Evolutionary conservation across 176 grass and related monocot species (phyloP).

Genomic region (Puya raimondii): DNA sequence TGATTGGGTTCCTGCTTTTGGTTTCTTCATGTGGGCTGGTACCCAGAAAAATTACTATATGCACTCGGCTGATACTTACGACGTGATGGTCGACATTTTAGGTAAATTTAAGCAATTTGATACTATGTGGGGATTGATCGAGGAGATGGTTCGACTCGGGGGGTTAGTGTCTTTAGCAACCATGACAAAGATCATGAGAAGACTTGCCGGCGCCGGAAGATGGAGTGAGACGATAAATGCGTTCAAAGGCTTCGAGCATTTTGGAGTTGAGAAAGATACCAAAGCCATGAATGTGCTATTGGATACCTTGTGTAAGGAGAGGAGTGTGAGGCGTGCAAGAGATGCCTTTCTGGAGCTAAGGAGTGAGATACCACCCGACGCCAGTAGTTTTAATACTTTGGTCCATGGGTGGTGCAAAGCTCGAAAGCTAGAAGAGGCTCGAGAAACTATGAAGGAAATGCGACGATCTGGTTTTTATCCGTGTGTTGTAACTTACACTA

Average conservation of each 20-base stretch:
- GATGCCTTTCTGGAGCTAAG: conserved; percentile 48
- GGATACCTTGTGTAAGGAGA: conserved; percentile 78
- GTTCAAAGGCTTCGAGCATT: conserved; percentile 41
- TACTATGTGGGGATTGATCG: conserved; percentile 65
- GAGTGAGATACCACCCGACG: conserved; percentile 37
- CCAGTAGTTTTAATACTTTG: conserved; percentile 60
- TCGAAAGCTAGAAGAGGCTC: conserved; percentile 45
- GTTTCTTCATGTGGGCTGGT: conserved; percentile 77
- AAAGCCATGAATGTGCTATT: conserved; percentile 62
- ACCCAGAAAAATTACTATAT: conserved; percentile 32
- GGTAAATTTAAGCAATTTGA: conserved; percentile 70
- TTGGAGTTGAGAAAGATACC: conserved; percentile 64
- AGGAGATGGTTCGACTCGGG: conserved; percentile 41
- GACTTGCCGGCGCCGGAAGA: conserved; percentile 46
- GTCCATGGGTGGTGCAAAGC: conserved; percentile 85
- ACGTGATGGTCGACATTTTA: conserved; percentile 61
- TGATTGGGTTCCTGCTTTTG: conserved; percentile 59
- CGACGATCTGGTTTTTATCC: conserved; percentile 49
- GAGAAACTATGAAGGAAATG: conserved; percentile 56
- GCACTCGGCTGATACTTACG: conserved; percentile 37
- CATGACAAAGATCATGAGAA: conserved; percentile 80
- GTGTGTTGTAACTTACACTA: conserved; percentile 70
- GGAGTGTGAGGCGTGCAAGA: conserved; percentile 60
- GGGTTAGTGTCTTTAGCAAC: conserved; percentile 49
- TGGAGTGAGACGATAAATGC: conserved; percentile 54